Evolutionary conservation across 2,329 filamentous ascomycete species (phyloP), one percentile per base, ranked within the genome.

Genomic region (Hypocreales sp.): DNA sequence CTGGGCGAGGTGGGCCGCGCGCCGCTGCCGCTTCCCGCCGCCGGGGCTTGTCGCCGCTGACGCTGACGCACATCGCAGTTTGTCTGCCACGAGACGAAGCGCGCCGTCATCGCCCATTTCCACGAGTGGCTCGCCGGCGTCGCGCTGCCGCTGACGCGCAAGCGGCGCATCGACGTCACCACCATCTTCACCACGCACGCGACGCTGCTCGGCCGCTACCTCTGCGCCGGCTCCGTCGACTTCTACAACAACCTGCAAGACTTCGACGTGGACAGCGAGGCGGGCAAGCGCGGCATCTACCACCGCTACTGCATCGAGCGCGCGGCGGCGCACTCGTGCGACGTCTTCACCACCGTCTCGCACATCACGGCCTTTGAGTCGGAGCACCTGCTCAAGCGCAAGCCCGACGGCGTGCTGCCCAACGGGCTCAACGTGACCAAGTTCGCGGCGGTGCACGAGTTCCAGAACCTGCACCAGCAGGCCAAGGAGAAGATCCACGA

Each of bases 101-200:
- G 73, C 46, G 90, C 90, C 4, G 83, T 98, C 38, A 90, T 95
- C 53, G 90, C 86, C 30, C 90, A 98, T 55, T 95, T 95, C 62
- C 90, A 98, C 61, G 90, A 98, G 56, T 98, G 90, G 90, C 70
- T 98, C 30, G 79, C 90, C 8, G 90, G 87, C 55, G 90, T 95
- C 26, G 87, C 82, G 27, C 65, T 95, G 19, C 90, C 90, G 15
- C 67, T 95, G 39, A 79, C 76, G 58, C 92, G 92, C 62, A 93
- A 81, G 67, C 75, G 90, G 35, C 79, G 80, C 46, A 95, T 95
- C 54, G 90, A 95, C 47, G 70, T 94, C 27, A 95, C 90, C 12
- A 95, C 90, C 40, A 95, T 95, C 51, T 95, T 95, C 61, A 98
- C 90, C 22, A 98, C 90, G 3, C 90, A 95, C 56, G 90, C 90